These are phyloP conservation scores for Nitzschia inconspicua DNA, from an alignment of 108 stramenopile genomes.

Conservation along the genomic window DNA sequence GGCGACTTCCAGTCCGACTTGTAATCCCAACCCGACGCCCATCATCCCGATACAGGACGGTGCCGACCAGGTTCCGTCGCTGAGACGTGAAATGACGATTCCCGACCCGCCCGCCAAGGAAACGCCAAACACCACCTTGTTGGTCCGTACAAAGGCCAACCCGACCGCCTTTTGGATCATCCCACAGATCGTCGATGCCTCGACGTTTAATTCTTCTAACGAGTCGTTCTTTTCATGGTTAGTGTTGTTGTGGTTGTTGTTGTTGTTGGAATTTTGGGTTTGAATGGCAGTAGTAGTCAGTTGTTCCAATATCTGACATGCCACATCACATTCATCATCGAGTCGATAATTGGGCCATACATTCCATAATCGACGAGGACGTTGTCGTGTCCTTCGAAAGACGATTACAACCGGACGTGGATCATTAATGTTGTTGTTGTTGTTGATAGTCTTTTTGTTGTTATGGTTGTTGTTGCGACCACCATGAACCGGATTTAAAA, in stretches of 20 bases:
- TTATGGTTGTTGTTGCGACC: not conserved
- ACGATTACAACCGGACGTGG: slow-evolving; percentile 57
- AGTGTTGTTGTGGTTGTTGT: not conserved
- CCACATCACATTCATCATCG: slow-evolving; percentile 89
- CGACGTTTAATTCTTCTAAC: not conserved
- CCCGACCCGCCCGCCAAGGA: slow-evolving; percentile 79
- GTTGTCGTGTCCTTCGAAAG: slow-evolving; percentile 72
- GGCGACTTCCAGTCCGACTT: slow-evolving; percentile 85
- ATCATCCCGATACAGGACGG: slow-evolving; percentile 83
- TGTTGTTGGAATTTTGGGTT: no score
- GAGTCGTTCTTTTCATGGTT: not conserved
- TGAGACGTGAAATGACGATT: slow-evolving; percentile 71
- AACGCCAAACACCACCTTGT: slow-evolving; percentile 84
- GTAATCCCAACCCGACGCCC: slow-evolving; percentile 80
- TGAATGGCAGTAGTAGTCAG: not conserved
- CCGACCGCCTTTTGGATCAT: slow-evolving; percentile 79
- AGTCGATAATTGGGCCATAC: slow-evolving; percentile 61
- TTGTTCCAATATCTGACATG: slow-evolving; percentile 24
- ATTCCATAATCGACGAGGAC: slow-evolving; percentile 15
- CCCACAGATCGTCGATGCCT: slow-evolving; percentile 49
- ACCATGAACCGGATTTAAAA: not conserved
- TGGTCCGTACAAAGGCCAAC: slow-evolving; percentile 77
- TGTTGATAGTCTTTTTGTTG: not conserved
- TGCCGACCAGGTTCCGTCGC: slow-evolving; percentile 86
- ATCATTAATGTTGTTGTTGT: not conserved